phyloP scores from a whole-genome alignment of 148 eudicot genomes.

The Arbutus unedo region DNA sequence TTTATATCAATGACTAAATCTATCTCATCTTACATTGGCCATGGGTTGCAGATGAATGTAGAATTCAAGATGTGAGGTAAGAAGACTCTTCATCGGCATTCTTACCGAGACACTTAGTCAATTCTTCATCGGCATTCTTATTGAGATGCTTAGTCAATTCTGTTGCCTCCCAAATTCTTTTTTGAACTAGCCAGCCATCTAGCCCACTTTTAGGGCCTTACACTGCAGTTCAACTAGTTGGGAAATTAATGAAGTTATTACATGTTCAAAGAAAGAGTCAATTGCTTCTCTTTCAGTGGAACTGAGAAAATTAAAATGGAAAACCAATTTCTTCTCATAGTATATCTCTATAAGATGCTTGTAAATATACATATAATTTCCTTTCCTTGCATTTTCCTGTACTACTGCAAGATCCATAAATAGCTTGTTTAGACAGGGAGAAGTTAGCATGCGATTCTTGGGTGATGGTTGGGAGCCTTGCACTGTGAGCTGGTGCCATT shows the following conservation, averaged over 20 bases:
- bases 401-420: not conserved
- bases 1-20: not conserved
- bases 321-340: not conserved
- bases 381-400: not conserved
- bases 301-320: not conserved
- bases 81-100: not conserved
- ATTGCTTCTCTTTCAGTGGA: not conserved
- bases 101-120: too few species aligned
- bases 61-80: not conserved
- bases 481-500: not conserved
- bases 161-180: not conserved
- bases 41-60: not conserved
- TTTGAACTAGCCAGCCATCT: not conserved
- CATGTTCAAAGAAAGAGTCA: not conserved
- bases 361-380: not conserved
- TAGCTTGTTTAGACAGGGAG: not conserved
- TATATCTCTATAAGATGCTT: not conserved
- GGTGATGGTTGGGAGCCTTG: not conserved
- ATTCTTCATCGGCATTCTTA: too few species aligned
- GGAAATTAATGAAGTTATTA: not conserved
- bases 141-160: not conserved
- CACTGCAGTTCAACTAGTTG: not conserved
- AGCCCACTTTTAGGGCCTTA: not conserved
- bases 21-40: not conserved
- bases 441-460: not conserved